Percentiles rank a stretch among this genome's conserved stretches.
Conservation (phyloP, 2,329 filamentous ascomycete genomes). For the Talaromyces pinophilus region DNA sequence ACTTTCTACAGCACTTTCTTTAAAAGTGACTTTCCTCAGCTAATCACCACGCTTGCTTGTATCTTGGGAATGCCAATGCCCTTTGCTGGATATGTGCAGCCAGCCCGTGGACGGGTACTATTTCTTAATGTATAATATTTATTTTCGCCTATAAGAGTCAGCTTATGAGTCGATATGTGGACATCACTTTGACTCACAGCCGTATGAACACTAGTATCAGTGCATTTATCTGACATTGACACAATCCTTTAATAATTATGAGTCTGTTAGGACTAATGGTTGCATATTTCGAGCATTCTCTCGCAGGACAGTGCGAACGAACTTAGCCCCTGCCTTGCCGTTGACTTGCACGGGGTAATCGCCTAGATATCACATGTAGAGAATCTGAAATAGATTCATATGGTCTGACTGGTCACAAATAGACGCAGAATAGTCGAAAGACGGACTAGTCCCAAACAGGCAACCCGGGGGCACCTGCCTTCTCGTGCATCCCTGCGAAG, state of each 20-base stretch:
- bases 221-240: neutral
- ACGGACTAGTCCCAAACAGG: neutral
- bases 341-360: neutral
- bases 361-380: neutral
- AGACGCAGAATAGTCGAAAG: neutral
- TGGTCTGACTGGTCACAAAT: neutral
- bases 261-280: neutral
- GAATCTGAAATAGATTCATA: neutral
- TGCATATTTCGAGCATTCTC: neutral
- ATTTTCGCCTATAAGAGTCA: neutral
- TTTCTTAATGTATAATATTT: neutral
- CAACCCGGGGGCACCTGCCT: neutral
- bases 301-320: neutral
- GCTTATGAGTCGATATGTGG: neutral
- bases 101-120: neutral
- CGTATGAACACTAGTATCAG: neutral
- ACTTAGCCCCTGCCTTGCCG: neutral
- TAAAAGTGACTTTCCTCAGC: neutral
- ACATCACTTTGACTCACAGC: neutral
- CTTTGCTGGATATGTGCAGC: neutral
- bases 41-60: neutral
- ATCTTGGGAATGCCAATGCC: neutral
- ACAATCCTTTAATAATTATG: neutral
- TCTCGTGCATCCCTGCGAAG: constrained; percentile 5
- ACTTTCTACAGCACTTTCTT: neutral